Percentiles rank a stretch among this genome's conserved stretches.
Evolutionary conservation across 768 basidiomycete genomes (phyloP).

Genomic region (Tricholoma sp.): DNA sequence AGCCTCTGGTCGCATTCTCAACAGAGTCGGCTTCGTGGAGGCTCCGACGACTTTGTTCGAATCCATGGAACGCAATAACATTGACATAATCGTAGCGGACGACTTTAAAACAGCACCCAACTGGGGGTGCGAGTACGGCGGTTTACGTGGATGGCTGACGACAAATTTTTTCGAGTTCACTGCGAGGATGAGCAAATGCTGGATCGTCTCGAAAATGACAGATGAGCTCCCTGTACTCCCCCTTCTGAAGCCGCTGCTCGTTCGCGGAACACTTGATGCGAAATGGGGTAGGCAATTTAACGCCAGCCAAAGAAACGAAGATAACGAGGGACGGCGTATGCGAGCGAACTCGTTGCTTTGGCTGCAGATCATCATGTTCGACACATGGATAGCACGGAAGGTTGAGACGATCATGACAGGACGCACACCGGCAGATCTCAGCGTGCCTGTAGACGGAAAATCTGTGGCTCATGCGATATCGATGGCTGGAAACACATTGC

Average conservation of each 20-base stretch:
- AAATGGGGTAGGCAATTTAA: neutral
- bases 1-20: neutral
- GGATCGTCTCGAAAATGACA: conserved; percentile 1
- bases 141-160: conserved; percentile 14
- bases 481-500: neutral
- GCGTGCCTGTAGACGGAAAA: conserved; percentile 9
- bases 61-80: neutral
- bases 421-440: conserved; percentile 1
- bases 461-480: neutral
- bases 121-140: conserved; percentile 16
- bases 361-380: conserved; percentile 17
- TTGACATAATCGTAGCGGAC: conserved; percentile 5
- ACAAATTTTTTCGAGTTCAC: conserved; percentile 11
- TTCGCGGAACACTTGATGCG: neutral
- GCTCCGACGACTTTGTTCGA: neutral
- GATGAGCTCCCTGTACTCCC: conserved; percentile 10
- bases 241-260: neutral
- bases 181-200: conserved; percentile 3
- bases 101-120: conserved; percentile 14
- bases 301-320: neutral
- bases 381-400: conserved; percentile 15
- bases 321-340: conserved; percentile 3
- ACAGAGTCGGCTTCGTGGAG: neutral
- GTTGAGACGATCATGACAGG: conserved; percentile 12
- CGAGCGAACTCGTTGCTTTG: conserved; percentile 11